Evolutionary conservation across 345 rosid species (phyloP).

Genomic region (Hirschfeldia incana): DNA sequence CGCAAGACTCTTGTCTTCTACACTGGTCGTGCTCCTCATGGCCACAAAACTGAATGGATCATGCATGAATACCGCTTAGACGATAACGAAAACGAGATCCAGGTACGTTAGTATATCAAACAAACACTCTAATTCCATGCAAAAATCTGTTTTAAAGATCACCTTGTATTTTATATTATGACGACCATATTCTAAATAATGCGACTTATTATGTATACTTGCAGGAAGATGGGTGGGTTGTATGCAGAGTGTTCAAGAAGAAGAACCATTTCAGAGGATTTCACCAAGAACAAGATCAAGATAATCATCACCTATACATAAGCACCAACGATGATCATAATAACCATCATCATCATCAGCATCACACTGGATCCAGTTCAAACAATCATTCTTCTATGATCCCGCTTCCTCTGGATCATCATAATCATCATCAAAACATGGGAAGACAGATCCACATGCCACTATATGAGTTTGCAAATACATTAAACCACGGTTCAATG

Average conservation of each 20-base stretch:
- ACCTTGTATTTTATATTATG: background rate
- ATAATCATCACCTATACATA: slow-evolving; percentile 39
- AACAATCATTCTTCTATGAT: slow-evolving; percentile 32
- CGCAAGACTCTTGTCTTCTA: slow-evolving; percentile 98
- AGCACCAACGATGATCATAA: slow-evolving; percentile 33
- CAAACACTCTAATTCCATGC: background rate
- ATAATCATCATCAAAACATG: slow-evolving; percentile 25
- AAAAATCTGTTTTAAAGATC: background rate
- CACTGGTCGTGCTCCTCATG: slow-evolving; percentile 98
- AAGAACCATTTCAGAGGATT: slow-evolving; percentile 65
- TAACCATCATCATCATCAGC: slow-evolving; percentile 27
- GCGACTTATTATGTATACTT: background rate
- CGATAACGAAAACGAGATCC: slow-evolving; percentile 63
- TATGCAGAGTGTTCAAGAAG: slow-evolving; percentile 86
- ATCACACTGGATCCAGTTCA: slow-evolving; percentile 31
- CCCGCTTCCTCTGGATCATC: slow-evolving; percentile 29
- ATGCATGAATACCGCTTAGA: slow-evolving; percentile 99
- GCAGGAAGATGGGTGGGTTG: slow-evolving; percentile 97
- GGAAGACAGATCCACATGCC: slow-evolving; percentile 36
- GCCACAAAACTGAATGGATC: slow-evolving; percentile 97
- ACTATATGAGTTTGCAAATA: slow-evolving; percentile 36
- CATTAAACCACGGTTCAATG: slow-evolving; percentile 51
- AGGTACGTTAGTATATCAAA: slow-evolving; percentile 40
- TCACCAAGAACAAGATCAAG: slow-evolving; percentile 50
- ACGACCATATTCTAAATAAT: background rate